phyloP scores from a whole-genome alignment of 208 protist species.

The Leishmania lainsoni region DNA sequence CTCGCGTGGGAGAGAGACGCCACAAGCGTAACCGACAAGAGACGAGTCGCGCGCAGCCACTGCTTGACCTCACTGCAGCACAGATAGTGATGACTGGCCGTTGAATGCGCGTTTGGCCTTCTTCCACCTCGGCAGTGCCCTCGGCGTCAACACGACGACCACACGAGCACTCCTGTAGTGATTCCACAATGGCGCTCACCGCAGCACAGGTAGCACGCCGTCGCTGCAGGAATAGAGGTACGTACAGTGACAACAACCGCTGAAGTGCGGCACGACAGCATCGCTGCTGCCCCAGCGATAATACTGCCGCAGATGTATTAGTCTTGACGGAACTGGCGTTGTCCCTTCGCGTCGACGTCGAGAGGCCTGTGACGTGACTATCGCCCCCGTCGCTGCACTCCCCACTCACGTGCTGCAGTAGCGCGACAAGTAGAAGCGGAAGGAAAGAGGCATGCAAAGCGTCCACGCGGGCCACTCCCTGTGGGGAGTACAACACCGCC shows the following conservation, averaged over 20 bases:
- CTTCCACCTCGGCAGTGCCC: background rate
- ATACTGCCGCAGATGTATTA: background rate
- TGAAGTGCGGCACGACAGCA: conserved; percentile 11
- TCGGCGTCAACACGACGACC: background rate
- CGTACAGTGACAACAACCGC: conserved; percentile 18
- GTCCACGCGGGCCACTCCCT: conserved; percentile 23
- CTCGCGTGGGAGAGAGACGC: conserved; percentile 2
- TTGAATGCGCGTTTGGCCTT: background rate
- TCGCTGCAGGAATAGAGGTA: background rate
- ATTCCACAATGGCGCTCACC: conserved; percentile 6
- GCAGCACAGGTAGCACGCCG: background rate
- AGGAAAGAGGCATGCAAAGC: conserved; percentile 18
- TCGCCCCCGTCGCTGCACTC: background rate
- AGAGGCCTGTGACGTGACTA: background rate
- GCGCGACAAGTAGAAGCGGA: conserved; percentile 16
- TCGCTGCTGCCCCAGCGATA: background rate
- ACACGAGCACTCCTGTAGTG: background rate
- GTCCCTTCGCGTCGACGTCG: background rate
- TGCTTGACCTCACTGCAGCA: background rate
- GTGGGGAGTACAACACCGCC: conserved; percentile 1
- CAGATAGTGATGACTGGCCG: background rate
- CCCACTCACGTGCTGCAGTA: conserved; percentile 8
- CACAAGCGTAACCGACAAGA: background rate
- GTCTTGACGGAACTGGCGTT: background rate
- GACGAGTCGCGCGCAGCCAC: background rate